phyloP scores from a whole-genome alignment of 2,329 filamentous ascomycete genomes.

The Hypoxylon sp. region DNA sequence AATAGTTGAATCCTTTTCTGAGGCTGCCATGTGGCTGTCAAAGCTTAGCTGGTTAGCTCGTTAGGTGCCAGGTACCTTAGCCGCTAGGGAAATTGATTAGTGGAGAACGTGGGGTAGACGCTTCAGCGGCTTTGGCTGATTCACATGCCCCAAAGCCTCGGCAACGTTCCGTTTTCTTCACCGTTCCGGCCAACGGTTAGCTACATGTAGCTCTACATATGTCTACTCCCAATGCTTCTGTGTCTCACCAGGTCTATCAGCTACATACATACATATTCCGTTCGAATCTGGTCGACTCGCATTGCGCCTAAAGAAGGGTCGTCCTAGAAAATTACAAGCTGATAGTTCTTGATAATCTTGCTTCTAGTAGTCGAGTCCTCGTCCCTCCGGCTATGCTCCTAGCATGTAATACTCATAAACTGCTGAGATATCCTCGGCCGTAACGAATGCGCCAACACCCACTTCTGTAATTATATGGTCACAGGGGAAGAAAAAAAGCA shows the following conservation, averaged over 20 bases:
- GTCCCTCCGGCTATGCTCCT: slow-evolving; percentile 24
- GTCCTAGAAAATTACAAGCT: not conserved
- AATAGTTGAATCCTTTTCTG: not conserved
- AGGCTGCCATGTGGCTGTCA: not conserved
- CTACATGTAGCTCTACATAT: no score
- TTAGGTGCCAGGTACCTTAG: no score
- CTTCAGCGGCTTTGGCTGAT: slow-evolving; percentile 18
- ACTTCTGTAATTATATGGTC: slow-evolving; percentile 13
- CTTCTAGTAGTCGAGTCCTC: not conserved
- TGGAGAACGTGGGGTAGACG: slow-evolving; percentile 4
- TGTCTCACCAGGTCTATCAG: not conserved
- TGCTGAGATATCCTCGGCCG: slow-evolving; percentile 40
- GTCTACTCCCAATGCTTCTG: no score
- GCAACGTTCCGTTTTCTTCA: slow-evolving; percentile 17
- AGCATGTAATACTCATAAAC: slow-evolving; percentile 35
- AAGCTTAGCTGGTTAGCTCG: not conserved
- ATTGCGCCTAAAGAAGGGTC: not conserved
- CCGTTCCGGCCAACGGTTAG: not conserved
- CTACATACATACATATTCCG: not conserved
- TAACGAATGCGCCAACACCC: slow-evolving; percentile 27
- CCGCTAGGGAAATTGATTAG: slow-evolving; percentile 3
- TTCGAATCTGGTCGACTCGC: not conserved
- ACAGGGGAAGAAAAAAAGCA: slow-evolving; percentile 26
- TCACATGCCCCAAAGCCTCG: slow-evolving; percentile 46
- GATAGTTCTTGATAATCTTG: not conserved